phyloP scores from a whole-genome alignment of 768 basidiomycete species.

The Macrolepiota dolichaula region DNA sequence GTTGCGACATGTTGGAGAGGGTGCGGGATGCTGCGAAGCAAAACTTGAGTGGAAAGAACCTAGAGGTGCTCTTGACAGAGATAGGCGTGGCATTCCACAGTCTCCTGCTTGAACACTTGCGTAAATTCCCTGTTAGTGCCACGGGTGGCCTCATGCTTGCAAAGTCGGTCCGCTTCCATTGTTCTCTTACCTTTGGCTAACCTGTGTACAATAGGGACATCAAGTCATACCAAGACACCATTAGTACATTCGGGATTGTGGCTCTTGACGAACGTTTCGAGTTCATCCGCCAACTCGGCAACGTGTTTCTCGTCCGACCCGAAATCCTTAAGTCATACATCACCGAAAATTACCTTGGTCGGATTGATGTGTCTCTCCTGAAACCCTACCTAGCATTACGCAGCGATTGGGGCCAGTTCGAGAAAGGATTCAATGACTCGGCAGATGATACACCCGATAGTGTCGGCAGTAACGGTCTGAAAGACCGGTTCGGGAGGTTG shows the following conservation, averaged over 20 bases:
- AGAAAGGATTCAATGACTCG: constrained; percentile 72
- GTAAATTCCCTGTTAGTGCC: constrained; percentile 95
- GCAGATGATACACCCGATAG: constrained; percentile 37
- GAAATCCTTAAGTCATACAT: constrained; percentile 96
- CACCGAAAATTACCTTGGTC: constrained; percentile 88
- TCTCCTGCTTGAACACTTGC: constrained; percentile 88
- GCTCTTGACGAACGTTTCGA: constrained; percentile 93
- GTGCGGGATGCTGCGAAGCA: constrained; percentile 73
- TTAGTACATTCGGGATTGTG: constrained; percentile 78
- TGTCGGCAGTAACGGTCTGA: constrained; percentile 44
- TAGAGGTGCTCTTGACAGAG: constrained; percentile 89
- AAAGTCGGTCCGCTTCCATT: constrained; percentile 63
- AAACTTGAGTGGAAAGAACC: constrained; percentile 87
- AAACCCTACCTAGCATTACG: constrained; percentile 89
- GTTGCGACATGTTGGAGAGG: constrained; percentile 82
- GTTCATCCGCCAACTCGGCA: constrained; percentile 95
- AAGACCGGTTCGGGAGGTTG: constrained; percentile 66
- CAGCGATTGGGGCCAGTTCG: constrained; percentile 87
- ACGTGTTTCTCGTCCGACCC: constrained; percentile 94
- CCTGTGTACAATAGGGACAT: constrained; percentile 63
- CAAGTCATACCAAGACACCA: constrained; percentile 91
- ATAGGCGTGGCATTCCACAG: constrained; percentile 96
- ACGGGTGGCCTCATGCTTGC: constrained; percentile 98
- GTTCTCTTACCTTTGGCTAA: not conserved
- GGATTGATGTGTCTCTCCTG: constrained; percentile 83